Evolutionary conservation across 73 alveolate genomes (phyloP), one percentile per base, ranked within the genome.

Genomic region (Blepharisma stoltei): DNA sequence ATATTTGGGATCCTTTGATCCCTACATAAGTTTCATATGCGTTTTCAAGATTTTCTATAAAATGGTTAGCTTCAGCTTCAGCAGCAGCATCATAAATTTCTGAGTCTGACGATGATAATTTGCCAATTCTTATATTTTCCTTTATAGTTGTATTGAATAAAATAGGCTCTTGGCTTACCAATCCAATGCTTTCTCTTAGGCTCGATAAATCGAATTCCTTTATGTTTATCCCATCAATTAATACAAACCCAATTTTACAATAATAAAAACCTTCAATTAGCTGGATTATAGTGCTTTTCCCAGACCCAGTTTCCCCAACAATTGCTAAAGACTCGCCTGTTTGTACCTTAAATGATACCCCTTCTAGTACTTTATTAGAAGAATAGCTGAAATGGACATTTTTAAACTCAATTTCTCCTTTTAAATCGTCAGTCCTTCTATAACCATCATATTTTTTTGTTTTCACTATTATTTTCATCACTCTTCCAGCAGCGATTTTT

Each of bases 151-250:
- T 78, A 80, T 88, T 83, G 80, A 94, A 92, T 54, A 94, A 84
- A 43, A 90, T 85, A 9, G 99, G 99, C 60, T 96, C 99, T 91
- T 97, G 95, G 79, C 95, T 87, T 47, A 97, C 99, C 23, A 96
- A 84, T 3, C 97, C 98, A 37, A 97, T 84, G 52, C 84, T 67
- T 53, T 85, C 77, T 70, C 99, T 83, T 7, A 94, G 78, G 78
- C 90, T 81, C 21, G 90, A 76, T 43, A 91, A 65, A 69, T 91
- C 81, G 76, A 88, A 92, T 54, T 96, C 86, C 54, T 85, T 89
- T 2, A 97, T 92, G 78, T 95, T 86, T 18, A 69, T 54, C 6
- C 97, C 98, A 80, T 94, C 97, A 49, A 94, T 52, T 25, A 79
- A 66, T 6, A 48, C 81, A 49, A 43, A 25, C 7, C 92, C 86